Evolutionary conservation across 345 rosid genomes (phyloP).

Genomic region (Populus pruinosa): DNA sequence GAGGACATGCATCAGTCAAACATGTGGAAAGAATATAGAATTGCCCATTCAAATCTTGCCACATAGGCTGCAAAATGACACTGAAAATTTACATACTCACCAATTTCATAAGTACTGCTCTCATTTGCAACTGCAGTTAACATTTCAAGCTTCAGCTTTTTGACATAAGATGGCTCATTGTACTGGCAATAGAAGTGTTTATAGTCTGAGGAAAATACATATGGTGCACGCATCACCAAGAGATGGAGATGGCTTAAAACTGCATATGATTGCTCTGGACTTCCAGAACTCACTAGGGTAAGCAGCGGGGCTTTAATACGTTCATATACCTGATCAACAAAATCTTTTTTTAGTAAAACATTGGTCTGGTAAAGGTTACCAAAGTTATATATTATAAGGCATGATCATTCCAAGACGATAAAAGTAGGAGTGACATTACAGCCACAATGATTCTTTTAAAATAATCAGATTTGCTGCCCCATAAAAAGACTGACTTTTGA

Average conservation of each 20-base stretch:
- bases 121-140: conserved; percentile 98
- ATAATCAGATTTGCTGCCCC: background rate
- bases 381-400: background rate
- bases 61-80: conserved; percentile 2
- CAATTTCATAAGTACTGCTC: conserved; percentile 96
- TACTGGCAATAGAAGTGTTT: conserved; percentile 98
- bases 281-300: conserved; percentile 97
- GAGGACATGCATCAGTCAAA: conserved; percentile 19
- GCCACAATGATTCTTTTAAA: background rate
- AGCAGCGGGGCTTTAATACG: conserved; percentile 96
- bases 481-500: background rate
- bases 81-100: conserved; percentile 38
- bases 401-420: conserved; percentile 2
- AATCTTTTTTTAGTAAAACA: conserved; percentile 19
- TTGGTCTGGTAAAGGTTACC: background rate
- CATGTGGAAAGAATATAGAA: background rate
- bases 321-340: conserved; percentile 72
- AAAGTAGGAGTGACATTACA: background rate
- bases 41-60: conserved; percentile 16
- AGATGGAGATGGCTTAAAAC: conserved; percentile 94
- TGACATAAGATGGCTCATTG: conserved; percentile 92
- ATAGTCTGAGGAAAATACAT: conserved; percentile 81
- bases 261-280: conserved; percentile 97
- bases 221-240: conserved; percentile 97
- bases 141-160: conserved; percentile 99